These are phyloP conservation scores for Asterionellopsis glacialis DNA, from an alignment of 108 stramenopile genomes.

Conservation along the genomic window DNA sequence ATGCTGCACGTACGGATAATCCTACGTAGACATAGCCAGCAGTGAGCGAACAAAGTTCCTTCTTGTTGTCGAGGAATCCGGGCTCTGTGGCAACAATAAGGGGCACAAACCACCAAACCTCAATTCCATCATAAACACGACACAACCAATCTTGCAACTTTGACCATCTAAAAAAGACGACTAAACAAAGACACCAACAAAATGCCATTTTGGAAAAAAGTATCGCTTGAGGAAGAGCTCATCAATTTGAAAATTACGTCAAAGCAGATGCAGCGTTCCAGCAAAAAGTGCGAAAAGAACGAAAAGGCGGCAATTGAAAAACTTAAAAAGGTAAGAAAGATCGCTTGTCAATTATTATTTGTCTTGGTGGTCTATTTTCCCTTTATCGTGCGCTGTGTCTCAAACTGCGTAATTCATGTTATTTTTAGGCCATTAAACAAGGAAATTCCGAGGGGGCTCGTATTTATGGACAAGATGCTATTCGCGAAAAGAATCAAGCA, in stretches of 20 bases:
- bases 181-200: no score
- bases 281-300: constrained; percentile 97
- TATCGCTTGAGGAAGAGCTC: constrained; percentile 90
- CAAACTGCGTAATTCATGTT: no score
- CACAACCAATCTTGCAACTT: no score
- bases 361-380: background rate
- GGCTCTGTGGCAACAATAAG: no score
- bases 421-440: constrained; percentile 69
- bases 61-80: no score
- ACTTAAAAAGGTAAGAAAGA: constrained; percentile 77
- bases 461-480: constrained; percentile 97
- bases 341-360: constrained; percentile 1
- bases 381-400: no score
- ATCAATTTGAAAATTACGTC: constrained; percentile 92
- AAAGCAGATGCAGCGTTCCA: constrained; percentile 92
- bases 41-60: no score
- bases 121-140: no score
- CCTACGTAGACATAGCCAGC: no score
- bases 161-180: no score
- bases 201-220: constrained; percentile 37
- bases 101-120: no score
- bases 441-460: constrained; percentile 94
- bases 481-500: constrained; percentile 97
- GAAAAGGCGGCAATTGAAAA: constrained; percentile 85
- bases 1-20: no score